A percentile compares a stretch with the other conserved stretches of the same genome.
These are phyloP conservation scores for Amylostereum chailletii DNA, from an alignment of 1,284 basidiomycete genomes.

Conservation along the genomic window DNA sequence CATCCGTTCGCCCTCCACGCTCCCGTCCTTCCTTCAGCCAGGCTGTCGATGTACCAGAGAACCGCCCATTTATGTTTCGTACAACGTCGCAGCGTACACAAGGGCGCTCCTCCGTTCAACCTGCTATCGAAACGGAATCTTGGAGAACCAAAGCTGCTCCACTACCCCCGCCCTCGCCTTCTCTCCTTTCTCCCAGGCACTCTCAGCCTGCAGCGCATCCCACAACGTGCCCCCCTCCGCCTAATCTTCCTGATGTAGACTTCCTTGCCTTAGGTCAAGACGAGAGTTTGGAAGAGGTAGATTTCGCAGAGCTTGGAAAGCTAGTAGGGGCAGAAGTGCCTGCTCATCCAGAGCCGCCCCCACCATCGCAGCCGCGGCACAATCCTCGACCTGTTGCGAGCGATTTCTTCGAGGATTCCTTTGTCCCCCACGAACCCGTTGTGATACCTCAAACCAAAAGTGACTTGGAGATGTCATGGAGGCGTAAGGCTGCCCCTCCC, in stretches of 20 bases:
- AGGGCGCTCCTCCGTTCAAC: slow-evolving; percentile 10
- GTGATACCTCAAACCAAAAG: slow-evolving; percentile 15
- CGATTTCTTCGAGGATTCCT: slow-evolving; percentile 56
- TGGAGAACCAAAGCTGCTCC: slow-evolving; percentile 50
- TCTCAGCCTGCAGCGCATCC: slow-evolving; percentile 19
- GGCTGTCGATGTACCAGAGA: background rate
- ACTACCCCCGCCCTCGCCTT: slow-evolving; percentile 20
- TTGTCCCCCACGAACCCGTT: slow-evolving; percentile 11
- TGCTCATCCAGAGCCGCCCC: slow-evolving; percentile 20
- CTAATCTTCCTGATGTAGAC: slow-evolving; percentile 37
- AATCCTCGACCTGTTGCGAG: slow-evolving; percentile 45
- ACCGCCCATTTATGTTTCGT: slow-evolving; percentile 18
- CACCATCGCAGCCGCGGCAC: slow-evolving; percentile 12
- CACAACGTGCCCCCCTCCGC: slow-evolving; percentile 26
- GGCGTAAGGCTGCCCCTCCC: slow-evolving; percentile 25
- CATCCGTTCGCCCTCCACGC: slow-evolving; percentile 7
- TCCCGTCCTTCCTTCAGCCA: slow-evolving; percentile 24
- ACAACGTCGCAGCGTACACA: slow-evolving; percentile 16
- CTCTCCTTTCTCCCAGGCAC: slow-evolving; percentile 9
- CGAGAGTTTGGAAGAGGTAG: slow-evolving; percentile 65
- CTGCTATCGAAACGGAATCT: slow-evolving; percentile 38
- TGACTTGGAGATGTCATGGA: slow-evolving; percentile 33
- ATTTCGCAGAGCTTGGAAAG: slow-evolving; percentile 68
- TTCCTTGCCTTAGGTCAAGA: slow-evolving; percentile 37
- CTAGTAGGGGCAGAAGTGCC: slow-evolving; percentile 38